phyloP scores from a whole-genome alignment of 805 yeast species.

The Ogataea wickerhamii region DNA sequence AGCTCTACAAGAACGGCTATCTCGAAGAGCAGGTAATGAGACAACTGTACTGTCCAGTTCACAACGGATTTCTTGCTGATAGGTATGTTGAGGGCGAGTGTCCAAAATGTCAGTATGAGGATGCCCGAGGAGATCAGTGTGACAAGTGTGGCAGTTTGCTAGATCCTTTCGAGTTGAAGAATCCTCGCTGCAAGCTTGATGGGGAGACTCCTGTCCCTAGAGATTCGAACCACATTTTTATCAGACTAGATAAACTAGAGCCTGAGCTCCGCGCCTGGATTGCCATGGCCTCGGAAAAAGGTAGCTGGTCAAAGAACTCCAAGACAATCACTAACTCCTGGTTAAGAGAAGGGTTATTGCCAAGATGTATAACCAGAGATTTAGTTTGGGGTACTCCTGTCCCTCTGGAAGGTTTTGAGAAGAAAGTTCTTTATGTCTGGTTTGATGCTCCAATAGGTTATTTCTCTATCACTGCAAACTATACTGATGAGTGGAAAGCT shows the following conservation, averaged over 20 bases:
- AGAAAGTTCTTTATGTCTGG: constrained; percentile 97
- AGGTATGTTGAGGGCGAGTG: constrained; percentile 97
- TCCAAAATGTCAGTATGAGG: constrained; percentile 91
- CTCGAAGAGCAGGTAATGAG: constrained; percentile 84
- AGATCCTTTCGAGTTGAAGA: constrained; percentile 88
- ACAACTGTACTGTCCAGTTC: constrained; percentile 88
- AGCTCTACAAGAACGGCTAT: constrained; percentile 69
- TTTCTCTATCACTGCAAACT: constrained; percentile 92
- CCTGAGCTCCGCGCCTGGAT: constrained; percentile 72
- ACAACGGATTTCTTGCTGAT: constrained; percentile 90
- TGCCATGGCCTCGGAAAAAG: constrained; percentile 59
- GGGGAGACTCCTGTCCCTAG: constrained; percentile 74
- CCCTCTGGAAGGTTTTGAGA: constrained; percentile 79
- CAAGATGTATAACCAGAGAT: constrained; percentile 97
- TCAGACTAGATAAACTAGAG: constrained; percentile 81
- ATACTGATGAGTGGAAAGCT: constrained; percentile 71
- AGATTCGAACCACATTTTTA: constrained; percentile 80
- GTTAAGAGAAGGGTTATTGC: constrained; percentile 88
- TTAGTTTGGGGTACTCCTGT: constrained; percentile 98
- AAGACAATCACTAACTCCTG: constrained; percentile 86
- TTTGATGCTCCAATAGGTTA: constrained; percentile 98
- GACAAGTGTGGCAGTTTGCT: constrained; percentile 90
- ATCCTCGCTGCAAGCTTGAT: constrained; percentile 95
- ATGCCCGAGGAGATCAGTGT: constrained; percentile 99
- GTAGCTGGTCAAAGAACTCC: constrained; percentile 91